A percentile compares a stretch with the other conserved stretches of the same genome.
These are phyloP conservation scores for Naganishia randhawae DNA, from an alignment of 768 basidiomycete genomes.

Conservation along the genomic window DNA sequence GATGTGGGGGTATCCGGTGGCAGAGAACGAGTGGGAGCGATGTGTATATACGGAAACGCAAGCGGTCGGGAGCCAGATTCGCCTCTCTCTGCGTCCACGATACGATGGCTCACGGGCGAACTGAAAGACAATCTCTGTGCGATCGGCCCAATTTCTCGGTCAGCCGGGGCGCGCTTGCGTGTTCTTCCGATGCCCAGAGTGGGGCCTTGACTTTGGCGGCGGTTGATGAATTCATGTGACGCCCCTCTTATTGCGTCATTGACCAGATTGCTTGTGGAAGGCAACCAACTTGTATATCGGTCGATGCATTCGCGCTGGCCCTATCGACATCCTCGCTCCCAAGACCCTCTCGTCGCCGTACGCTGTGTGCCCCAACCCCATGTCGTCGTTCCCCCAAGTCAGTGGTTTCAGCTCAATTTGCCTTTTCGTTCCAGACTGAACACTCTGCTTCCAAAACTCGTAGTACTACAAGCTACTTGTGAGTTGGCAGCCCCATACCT, in stretches of 20 bases:
- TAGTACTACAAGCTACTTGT: conserved; percentile 27
- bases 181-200: not conserved
- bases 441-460: not conserved
- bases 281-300: too few species aligned
- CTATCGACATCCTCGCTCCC: too few species aligned
- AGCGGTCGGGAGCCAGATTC: too few species aligned
- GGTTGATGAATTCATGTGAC: not conserved
- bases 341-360: not conserved
- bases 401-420: not conserved
- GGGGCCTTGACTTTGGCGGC: too few species aligned
- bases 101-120: not conserved
- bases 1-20: not conserved
- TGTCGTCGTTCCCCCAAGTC: conserved; percentile 27
- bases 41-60: not conserved
- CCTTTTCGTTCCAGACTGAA: not conserved
- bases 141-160: not conserved
- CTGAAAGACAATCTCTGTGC: not conserved
- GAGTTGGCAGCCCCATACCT: not conserved
- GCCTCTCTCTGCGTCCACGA: not conserved
- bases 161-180: not conserved
- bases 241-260: conserved; percentile 1
- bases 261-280: not conserved
- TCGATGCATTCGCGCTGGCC: too few species aligned
- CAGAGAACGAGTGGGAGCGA: not conserved
- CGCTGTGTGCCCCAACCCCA: not conserved